phyloP scores from a whole-genome alignment of 73 alveolate genomes.

The Stentor roeselii region DNA sequence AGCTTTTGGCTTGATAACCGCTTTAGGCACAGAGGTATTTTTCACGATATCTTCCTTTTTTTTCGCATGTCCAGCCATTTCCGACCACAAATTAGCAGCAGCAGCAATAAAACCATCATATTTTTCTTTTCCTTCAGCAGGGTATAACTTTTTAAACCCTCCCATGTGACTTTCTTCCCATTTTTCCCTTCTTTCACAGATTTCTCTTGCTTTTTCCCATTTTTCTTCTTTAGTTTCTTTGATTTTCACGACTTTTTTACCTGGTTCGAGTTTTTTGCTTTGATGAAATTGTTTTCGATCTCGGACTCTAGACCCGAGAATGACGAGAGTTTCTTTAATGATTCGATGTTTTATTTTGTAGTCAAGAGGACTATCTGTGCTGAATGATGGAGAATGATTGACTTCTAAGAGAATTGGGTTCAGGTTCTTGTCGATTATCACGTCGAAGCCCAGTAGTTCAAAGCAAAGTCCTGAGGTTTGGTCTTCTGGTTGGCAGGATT shows the following conservation, averaged over 20 bases:
- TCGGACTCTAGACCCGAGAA: neutral
- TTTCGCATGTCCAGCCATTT: neutral
- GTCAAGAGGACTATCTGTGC: constrained; percentile 35
- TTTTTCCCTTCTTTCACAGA: constrained; percentile 14
- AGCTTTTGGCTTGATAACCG: neutral
- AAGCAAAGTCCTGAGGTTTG: constrained; percentile 16
- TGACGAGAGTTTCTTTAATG: neutral
- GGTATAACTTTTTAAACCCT: constrained; percentile 28
- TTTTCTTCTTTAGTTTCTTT: neutral
- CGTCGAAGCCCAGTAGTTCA: constrained; percentile 31
- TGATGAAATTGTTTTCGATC: neutral
- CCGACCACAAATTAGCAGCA: constrained; percentile 14
- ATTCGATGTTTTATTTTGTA: constrained; percentile 24
- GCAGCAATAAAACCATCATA: constrained; percentile 3
- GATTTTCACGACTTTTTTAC: neutral
- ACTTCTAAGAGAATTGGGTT: constrained; percentile 34
- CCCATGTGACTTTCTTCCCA: constrained; percentile 31
- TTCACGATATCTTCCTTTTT: neutral
- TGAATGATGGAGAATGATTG: constrained; percentile 35
- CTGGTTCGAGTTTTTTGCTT: neutral
- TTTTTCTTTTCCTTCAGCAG: constrained; percentile 22
- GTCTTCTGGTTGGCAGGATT: constrained; percentile 38
- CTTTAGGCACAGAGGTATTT: neutral
- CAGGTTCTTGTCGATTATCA: constrained; percentile 7
- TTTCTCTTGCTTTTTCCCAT: neutral